Evolutionary conservation across 768 basidiomycete species (phyloP), one percentile per base, ranked within the genome.

Genomic region (Sarcodon sp.): DNA sequence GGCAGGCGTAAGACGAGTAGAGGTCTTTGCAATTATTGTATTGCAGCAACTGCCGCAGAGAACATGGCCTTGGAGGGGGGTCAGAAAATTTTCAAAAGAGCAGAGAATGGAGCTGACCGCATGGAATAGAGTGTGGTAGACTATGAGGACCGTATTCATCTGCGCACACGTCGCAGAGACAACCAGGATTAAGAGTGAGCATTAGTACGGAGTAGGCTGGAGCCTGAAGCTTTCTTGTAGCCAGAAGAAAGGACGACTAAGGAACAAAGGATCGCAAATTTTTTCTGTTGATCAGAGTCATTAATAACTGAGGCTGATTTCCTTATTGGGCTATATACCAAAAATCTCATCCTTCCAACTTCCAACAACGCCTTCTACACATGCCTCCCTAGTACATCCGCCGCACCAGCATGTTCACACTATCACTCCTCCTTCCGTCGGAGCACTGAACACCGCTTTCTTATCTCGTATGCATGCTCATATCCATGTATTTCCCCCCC

Each of bases 101-200:
- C 53, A 18, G 45, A 50, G 57, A 62, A 67, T 59, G 52, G 52
- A 18, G 64, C 75, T 54, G 46, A 86, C 86, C 86, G 67, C 86
- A 88, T 51, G 86, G 81, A 61, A 88, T 87, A 46, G 77, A 84
- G 63, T 87, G 81, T 52, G 86, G 86, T 53, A 76, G 68, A 63
- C 77, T 79, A 57, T 79, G 79, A 50, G 77, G 69, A 61, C 80
- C 80, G 66, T 76, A 88, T 71, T 87, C 84, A 68, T 87, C 85
- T 59, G 85, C 85, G 72, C 86, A 88, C 61, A 88, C 86, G 73
- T 88, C 86, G 80, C 86, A 88, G 64, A 80, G 73, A 64, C 82
- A 87, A 66, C 83, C 83, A 65, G 83, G 77, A 69, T 69, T 74
- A 61, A 88, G 82, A 63, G 85, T 83, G 69, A 88, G 77, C 86